Evolutionary conservation across 1,139 yeast species (phyloP).

Genomic region (Pichia terricola): DNA sequence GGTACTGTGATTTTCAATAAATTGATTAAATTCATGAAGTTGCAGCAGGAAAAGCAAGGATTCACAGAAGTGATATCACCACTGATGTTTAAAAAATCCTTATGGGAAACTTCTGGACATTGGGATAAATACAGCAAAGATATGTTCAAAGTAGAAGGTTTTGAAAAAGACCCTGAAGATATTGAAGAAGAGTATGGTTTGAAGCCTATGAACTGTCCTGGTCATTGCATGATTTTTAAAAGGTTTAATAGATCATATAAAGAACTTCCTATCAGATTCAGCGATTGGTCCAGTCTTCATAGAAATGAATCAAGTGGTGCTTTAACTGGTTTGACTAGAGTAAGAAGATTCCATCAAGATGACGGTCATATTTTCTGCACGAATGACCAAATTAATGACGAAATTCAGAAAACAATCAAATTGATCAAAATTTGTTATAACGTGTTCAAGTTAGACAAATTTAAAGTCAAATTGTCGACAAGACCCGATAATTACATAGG

Average conservation of each 20-base stretch:
- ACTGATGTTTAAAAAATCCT: constrained; percentile 67
- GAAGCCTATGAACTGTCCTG: constrained; percentile 99
- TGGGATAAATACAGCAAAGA: constrained; percentile 96
- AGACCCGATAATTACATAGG: constrained; percentile 86
- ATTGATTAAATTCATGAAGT: constrained; percentile 70
- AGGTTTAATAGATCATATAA: constrained; percentile 62
- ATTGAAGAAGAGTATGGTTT: constrained; percentile 61
- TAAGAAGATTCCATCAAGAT: constrained; percentile 95
- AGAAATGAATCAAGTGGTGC: constrained; percentile 96
- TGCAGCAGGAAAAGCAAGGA: constrained; percentile 71
- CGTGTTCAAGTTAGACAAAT: constrained; percentile 60
- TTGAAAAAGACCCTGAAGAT: constrained; percentile 45
- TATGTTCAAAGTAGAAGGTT: constrained; percentile 88
- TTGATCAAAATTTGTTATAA: constrained; percentile 71
- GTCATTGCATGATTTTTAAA: constrained; percentile 84
- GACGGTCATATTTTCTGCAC: constrained; percentile 97
- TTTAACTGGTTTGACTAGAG: constrained; percentile 86
- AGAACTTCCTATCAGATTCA: constrained; percentile 80
- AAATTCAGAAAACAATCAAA: constrained; percentile 65
- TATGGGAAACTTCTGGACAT: constrained; percentile 93
- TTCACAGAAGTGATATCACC: constrained; percentile 94
- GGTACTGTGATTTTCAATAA: constrained; percentile 83
- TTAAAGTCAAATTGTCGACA: constrained; percentile 73
- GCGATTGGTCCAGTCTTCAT: constrained; percentile 91
- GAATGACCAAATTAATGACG: constrained; percentile 67